These are phyloP conservation scores for Kwoniella sp. DNA, from an alignment of 768 basidiomycete species.

Conservation along the genomic window DNA sequence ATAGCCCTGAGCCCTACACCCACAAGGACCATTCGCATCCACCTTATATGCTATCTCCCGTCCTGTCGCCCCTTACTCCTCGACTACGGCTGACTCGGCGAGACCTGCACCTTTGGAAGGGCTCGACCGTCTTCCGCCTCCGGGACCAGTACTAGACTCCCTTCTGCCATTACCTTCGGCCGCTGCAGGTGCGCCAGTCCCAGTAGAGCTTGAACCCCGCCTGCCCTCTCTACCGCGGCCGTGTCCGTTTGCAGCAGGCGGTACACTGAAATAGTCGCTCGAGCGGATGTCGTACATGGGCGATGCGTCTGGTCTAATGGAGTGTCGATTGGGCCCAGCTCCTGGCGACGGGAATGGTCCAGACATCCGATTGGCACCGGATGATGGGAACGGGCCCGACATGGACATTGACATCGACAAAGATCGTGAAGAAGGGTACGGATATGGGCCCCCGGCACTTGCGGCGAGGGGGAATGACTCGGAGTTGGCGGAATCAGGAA, in stretches of 20 bases:
- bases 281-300: slow-evolving; percentile 47
- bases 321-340: slow-evolving; percentile 9
- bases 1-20: no score
- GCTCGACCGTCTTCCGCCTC: slow-evolving; percentile 8
- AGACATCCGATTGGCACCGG: slow-evolving; percentile 6
- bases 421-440: slow-evolving; percentile 7
- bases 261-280: slow-evolving; percentile 38
- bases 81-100: slow-evolving; percentile 2
- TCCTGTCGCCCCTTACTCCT: slow-evolving; percentile 1
- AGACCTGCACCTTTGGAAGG: slow-evolving; percentile 11
- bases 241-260: neutral
- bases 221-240: slow-evolving; percentile 6
- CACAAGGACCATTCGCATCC: no score
- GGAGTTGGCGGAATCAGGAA: slow-evolving; percentile 6
- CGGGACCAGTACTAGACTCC: neutral
- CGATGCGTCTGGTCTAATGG: slow-evolving; percentile 32
- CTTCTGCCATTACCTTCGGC: neutral
- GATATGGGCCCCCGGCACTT: slow-evolving; percentile 12
- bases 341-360: slow-evolving; percentile 22
- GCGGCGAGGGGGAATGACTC: slow-evolving; percentile 5
- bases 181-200: neutral
- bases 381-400: slow-evolving; percentile 44
- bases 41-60: no score
- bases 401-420: slow-evolving; percentile 29
- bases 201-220: slow-evolving; percentile 8